Evolutionary conservation across 2,329 filamentous ascomycete species (phyloP).

Genomic region (Scedosporium minutisporum): DNA sequence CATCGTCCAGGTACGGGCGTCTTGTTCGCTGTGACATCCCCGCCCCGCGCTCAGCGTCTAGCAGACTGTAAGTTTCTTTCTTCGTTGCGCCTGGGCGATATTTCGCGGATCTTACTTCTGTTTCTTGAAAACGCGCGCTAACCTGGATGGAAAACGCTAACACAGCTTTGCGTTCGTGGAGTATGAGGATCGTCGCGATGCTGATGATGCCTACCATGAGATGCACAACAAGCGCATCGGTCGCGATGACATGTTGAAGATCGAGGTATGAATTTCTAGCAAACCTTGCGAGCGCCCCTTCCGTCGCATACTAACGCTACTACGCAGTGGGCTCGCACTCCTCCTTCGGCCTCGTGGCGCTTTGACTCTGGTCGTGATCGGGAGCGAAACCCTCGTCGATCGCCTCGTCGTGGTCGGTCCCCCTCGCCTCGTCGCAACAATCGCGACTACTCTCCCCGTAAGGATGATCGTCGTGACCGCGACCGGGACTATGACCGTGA

Average conservation of each 20-base stretch:
- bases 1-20: conserved; percentile 69
- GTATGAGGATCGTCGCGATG: conserved; percentile 96
- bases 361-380: conserved; percentile 87
- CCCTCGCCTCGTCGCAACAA: conserved; percentile 68
- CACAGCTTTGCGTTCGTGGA: conserved; percentile 94
- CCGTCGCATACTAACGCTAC: neutral
- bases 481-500: conserved; percentile 72
- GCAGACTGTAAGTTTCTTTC: conserved; percentile 70
- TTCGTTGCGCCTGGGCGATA: no score
- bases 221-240: conserved; percentile 99
- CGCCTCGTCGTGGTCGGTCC: conserved; percentile 60
- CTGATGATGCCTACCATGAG: conserved; percentile 97
- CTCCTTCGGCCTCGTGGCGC: conserved; percentile 94
- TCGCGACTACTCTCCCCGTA: conserved; percentile 76
- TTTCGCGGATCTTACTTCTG: neutral
- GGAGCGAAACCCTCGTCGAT: conserved; percentile 47
- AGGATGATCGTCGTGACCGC: conserved; percentile 75
- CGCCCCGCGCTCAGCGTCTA: conserved; percentile 84
- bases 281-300: neutral
- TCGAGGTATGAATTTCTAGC: conserved; percentile 56
- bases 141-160: neutral
- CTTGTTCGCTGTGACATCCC: conserved; percentile 98
- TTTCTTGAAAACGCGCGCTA: neutral
- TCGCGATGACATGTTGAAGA: conserved; percentile 91
- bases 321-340: conserved; percentile 87